Percentiles rank a stretch among this genome's conserved stretches.
Conservation (phyloP, 176 grass and related monocot species). For the Raddia guianensis region DNA sequence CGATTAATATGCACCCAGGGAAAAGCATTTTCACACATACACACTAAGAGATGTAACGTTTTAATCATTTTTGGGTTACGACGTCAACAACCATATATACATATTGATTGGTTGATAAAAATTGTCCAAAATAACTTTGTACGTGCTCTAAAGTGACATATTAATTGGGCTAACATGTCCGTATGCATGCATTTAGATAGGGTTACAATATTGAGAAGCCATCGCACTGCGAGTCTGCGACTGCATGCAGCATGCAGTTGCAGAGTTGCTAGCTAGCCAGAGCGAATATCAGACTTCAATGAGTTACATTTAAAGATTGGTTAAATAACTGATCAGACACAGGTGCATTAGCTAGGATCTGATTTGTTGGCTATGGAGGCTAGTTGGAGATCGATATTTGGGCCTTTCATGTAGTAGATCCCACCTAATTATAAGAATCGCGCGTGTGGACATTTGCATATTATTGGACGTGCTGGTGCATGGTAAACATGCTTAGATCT, state of each 20-base stretch:
- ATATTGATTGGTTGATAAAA: no score
- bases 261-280: neutral
- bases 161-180: neutral
- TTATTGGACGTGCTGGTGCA: neutral
- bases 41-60: no score
- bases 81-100: no score
- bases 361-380: neutral
- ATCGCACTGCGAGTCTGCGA: neutral
- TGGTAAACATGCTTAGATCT: neutral
- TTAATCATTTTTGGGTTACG: no score
- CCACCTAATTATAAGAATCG: neutral
- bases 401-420: neutral
- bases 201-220: neutral
- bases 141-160: no score
- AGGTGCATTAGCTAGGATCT: neutral
- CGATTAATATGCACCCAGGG: no score
- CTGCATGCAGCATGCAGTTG: no score
- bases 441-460: neutral
- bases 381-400: neutral
- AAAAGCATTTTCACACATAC: no score
- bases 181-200: neutral
- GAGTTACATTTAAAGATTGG: neutral
- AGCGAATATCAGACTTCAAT: neutral
- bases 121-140: no score
- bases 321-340: neutral